Evolutionary conservation across 2,329 filamentous ascomycete genomes (phyloP).

Genomic region (Sphaceloma murrayae): DNA sequence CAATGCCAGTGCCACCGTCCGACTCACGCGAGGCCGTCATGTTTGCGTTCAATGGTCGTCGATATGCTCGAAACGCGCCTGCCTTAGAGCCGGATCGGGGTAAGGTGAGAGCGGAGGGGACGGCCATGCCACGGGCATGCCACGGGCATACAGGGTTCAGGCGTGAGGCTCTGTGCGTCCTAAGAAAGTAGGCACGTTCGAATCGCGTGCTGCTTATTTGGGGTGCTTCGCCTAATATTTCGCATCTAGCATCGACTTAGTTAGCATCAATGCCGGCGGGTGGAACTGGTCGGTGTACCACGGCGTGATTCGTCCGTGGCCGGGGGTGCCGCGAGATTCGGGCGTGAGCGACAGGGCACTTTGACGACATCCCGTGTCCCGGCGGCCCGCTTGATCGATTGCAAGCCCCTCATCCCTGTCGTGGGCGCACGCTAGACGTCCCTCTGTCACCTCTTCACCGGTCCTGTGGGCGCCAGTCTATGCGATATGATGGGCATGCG

Average conservation of each 20-base stretch:
- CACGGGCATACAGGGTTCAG: not conserved
- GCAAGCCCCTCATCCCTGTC: not conserved
- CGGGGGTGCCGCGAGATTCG: conserved; percentile 13
- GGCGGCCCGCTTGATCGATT: conserved; percentile 4
- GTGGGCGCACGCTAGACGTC: not conserved
- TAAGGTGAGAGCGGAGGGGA: not conserved
- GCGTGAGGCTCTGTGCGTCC: conserved; percentile 11
- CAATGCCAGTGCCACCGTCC: no score
- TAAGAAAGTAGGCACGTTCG: conserved; percentile 9
- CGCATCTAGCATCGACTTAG: conserved; percentile 2
- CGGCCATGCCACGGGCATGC: not conserved
- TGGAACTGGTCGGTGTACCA: not conserved
- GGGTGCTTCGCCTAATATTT: conserved; percentile 12
- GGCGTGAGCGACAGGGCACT: conserved; percentile 15
- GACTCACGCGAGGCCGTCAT: not conserved
- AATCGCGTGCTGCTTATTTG: conserved; percentile 15
- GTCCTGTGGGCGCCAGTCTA: conserved; percentile 6
- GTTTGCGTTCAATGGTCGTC: not conserved
- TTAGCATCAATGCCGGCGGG: not conserved
- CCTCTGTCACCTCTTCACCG: conserved; percentile 11
- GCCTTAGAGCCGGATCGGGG: not conserved
- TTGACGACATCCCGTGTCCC: no score
- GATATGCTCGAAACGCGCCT: conserved; percentile 6
- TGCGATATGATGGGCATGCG: conserved; percentile 8
- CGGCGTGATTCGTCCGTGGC: conserved; percentile 13